Conservation (phyloP, 345 rosid species). For the Populus tremula region DNA sequence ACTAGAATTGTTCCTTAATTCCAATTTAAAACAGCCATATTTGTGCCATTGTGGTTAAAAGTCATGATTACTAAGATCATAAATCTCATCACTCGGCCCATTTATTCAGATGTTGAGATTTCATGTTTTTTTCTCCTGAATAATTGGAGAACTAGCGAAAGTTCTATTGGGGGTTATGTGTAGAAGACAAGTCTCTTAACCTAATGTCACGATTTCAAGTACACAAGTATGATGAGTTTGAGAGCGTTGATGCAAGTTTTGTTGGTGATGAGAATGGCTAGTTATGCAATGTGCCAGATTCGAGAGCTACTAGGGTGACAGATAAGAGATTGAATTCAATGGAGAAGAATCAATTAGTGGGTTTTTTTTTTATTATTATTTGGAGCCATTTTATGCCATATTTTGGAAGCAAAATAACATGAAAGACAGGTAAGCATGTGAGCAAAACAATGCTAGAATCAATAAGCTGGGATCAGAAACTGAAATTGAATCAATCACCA, state of each 20-base stretch:
- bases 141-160: conserved; percentile 41
- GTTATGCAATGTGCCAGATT: conserved; percentile 61
- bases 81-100: conserved; percentile 37
- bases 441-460: background rate
- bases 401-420: background rate
- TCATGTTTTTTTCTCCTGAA: conserved; percentile 38
- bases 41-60: background rate
- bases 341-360: too few species aligned
- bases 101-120: conserved; percentile 59
- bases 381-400: background rate
- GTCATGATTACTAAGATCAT: conserved; percentile 18
- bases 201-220: conserved; percentile 51
- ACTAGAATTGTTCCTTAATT: conserved; percentile 54
- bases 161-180: conserved; percentile 57
- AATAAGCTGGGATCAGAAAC: background rate
- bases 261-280: conserved; percentile 48
- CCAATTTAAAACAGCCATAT: conserved; percentile 24
- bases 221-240: conserved; percentile 58
- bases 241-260: conserved; percentile 67
- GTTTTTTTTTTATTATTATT: background rate
- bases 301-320: conserved; percentile 68
- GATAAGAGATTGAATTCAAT: conserved; percentile 41
- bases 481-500: background rate
- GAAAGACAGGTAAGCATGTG: background rate
- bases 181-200: conserved; percentile 61